Base-by-base conservation (phyloP, 352 stramenopile species). In the Pythium grandisporangium region DNA sequence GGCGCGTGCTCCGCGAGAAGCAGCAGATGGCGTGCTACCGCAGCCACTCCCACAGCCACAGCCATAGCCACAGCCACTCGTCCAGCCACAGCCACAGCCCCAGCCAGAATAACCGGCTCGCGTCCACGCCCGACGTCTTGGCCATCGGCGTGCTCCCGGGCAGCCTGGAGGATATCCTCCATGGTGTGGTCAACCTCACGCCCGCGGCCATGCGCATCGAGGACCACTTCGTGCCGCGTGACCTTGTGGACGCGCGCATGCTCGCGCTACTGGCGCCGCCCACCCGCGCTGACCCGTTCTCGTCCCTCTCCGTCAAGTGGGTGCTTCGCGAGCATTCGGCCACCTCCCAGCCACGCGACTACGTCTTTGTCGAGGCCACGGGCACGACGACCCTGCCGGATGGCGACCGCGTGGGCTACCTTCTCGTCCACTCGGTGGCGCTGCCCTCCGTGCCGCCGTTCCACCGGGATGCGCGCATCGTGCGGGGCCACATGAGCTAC, bases 301-400 rank as follows among this genome's bases (percentile, higher is more conserved):
- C 58, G 14, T 66, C 68, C 25, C 44, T 86, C 20, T 64, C 62
- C 13, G 58, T 86, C 58, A 86, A 86, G 56, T 86, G 70, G 70
- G 53, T 67, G 16, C 42, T 84, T 30, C 63, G 68, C 5, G 66
- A 70, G 34, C 66, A 82, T 37, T 47, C 77, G 51, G 59, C 68
- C 27, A 56, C 84, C 26, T 65, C 61, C 21, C 66, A 74, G 43
- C 72, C 78, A 37, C 51, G 73, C 44, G 73, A 86, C 48, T 68
- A 83, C 45, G 63, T 86, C 24, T 86, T 75, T 40, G 45, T 86
- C 30, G 73, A 86, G 49, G 43, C 67, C 42, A 77, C 68, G n/a
- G 73, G 73, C 23, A 61, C 58, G 12, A 81, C 77, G 19, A 70
- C 58, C 0, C 45, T 68, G 12, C 37, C 58, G 11, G 70, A 61